Conservation (phyloP, 371 early-diverging fungal species). For the Blakeslea trispora region DNA sequence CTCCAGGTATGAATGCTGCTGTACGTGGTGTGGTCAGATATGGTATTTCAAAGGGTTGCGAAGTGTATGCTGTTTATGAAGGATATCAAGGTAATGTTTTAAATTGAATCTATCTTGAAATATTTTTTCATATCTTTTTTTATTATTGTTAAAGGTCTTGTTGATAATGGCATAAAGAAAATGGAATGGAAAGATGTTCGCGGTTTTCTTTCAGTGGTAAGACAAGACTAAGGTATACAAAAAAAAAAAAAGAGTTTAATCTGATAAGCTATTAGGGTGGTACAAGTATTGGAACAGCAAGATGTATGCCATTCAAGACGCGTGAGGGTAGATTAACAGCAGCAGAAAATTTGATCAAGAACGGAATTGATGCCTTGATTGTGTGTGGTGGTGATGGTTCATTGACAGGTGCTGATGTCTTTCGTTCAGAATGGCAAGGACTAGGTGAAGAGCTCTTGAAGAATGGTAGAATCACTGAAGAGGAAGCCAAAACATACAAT, state of each 20-base stretch:
- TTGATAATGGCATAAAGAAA: conserved; percentile 84
- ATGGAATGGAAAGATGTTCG: conserved; percentile 90
- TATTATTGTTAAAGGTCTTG: conserved; percentile 82
- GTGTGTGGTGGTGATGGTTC: conserved; percentile 99
- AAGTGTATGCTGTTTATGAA: conserved; percentile 91
- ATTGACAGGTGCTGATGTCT: conserved; percentile 93
- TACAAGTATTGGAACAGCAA: conserved; percentile 95
- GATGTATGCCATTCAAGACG: conserved; percentile 87
- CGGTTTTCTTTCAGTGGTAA: conserved; percentile 74
- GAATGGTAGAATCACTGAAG: conserved; percentile 54
- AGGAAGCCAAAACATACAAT: conserved; percentile 58
- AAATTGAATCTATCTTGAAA: too few relatives aligned
- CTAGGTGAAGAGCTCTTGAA: conserved; percentile 76
- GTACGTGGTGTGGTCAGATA: conserved; percentile 94
- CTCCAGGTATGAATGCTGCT: conserved; percentile 99
- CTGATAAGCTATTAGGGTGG: conserved; percentile 74
- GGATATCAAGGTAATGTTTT: conserved; percentile 88
- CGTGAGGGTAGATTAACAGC: conserved; percentile 90
- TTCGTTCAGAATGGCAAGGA: conserved; percentile 93
- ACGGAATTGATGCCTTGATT: conserved; percentile 94
- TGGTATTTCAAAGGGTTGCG: conserved; percentile 81
- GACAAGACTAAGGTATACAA: not conserved
- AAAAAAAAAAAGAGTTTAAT: not conserved
- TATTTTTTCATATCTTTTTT: too few relatives aligned
- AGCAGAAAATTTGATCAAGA: conserved; percentile 84